Evolutionary conservation across 768 basidiomycete species (phyloP), one percentile per base, ranked within the genome.

Genomic region (Phaffia australis): DNA sequence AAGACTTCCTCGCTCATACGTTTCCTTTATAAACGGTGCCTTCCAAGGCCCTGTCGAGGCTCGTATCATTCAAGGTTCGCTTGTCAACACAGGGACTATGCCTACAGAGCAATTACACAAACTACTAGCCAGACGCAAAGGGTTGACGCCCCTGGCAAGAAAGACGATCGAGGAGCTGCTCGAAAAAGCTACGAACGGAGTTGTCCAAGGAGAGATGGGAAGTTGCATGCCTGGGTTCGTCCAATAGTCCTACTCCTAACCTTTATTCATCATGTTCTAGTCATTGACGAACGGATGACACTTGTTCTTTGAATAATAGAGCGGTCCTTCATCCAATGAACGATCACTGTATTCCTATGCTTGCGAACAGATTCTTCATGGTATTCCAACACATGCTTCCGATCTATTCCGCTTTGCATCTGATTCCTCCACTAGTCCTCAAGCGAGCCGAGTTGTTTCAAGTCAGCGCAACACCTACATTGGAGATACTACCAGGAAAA

Each of bases 341-440:
- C 49, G 55, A 57, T 35, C 16, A 23, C 29, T 54, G 49, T 18
- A n/a, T 54, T 5, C 35, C 57, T 16, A 64, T 59, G 35, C 56
- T 63, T 16, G 11, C 63, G 7, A 25, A 48, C 11, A 55, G 63
- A 1, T 64, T 68, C 48, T 30, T 47, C 30, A 56, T 63, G 49
- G 67, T 68, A 19, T 68, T 68, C 42, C 32, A 64, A 23, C 56
- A 56, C 55, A 62, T 62, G 62, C 48, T 68, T 0, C 67, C 67
- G 3, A 49, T 68, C 50, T 68, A 68, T 27, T 48, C 62, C 2
- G 42, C 67, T 6, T 57, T 68, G 19, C 67, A 68, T 30, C 50
- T 61, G 21, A 63, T 68, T 51, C 67, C 67, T 0, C 46, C 50
- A 15, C 25, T 68, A 29, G 21, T 68, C 30, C 58, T 68, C 27